Evolutionary conservation across 805 yeast species (phyloP).

Genomic region (Saccharomycopsis amapae): DNA sequence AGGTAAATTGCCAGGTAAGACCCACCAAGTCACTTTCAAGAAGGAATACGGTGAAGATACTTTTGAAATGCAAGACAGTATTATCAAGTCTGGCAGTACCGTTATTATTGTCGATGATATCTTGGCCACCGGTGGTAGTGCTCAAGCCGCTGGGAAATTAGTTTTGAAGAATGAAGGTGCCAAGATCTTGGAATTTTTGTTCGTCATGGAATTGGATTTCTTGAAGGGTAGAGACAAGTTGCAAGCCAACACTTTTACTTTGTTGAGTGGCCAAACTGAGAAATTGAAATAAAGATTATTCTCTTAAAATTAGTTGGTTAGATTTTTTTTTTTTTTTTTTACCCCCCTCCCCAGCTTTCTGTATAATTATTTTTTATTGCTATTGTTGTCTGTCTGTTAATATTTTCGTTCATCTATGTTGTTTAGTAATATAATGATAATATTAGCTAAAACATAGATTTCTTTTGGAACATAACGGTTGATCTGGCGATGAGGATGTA

Average conservation of each 20-base stretch:
- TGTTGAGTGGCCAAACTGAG: slow-evolving; percentile 75
- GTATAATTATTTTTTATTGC: no score
- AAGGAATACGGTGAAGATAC: slow-evolving; percentile 92
- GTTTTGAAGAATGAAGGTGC: slow-evolving; percentile 55
- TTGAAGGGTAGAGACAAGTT: slow-evolving; percentile 88
- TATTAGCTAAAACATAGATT: no score
- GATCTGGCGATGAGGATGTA: no score
- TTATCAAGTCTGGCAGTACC: slow-evolving; percentile 71
- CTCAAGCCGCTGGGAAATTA: slow-evolving; percentile 86
- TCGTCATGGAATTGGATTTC: slow-evolving; percentile 92
- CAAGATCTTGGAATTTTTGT: slow-evolving; percentile 69
- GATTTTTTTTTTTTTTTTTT: no score
- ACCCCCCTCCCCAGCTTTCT: no score
- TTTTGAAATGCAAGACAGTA: slow-evolving; percentile 80
- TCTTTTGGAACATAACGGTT: no score
- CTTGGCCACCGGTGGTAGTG: slow-evolving; percentile 97
- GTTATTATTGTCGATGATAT: slow-evolving; percentile 92
- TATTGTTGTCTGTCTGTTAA: no score
- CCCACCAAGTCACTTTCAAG: slow-evolving; percentile 60
- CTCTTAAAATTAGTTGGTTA: no score
- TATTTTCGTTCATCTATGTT: no score
- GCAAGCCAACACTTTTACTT: slow-evolving; percentile 80
- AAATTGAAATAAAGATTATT: slow-evolving; percentile 30
- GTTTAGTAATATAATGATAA: no score
- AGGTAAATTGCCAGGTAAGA: slow-evolving; percentile 90